Conservation (phyloP, 2,329 filamentous ascomycete species). For the Ophiostoma piceae region DNA sequence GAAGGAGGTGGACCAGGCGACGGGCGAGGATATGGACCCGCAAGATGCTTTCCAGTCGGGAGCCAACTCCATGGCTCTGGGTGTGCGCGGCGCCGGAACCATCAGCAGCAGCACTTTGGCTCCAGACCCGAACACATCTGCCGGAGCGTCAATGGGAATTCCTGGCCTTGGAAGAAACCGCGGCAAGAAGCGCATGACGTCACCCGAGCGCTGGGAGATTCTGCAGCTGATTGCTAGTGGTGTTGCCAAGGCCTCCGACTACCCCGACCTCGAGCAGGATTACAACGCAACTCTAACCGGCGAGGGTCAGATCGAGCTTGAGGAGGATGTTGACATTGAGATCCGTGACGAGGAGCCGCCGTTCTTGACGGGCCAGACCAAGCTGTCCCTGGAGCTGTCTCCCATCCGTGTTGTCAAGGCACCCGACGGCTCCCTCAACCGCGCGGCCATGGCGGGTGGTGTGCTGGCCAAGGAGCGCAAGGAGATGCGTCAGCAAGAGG, state of each 20-base stretch:
- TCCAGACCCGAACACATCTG: constrained; percentile 37
- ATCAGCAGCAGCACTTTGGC: constrained; percentile 31
- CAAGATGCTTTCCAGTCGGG: constrained; percentile 76
- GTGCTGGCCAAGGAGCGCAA: constrained; percentile 82
- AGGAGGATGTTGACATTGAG: constrained; percentile 96
- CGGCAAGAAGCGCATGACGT: constrained; percentile 89
- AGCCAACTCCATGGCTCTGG: constrained; percentile 79
- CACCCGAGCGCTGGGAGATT: constrained; percentile 96
- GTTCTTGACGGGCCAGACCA: constrained; percentile 92
- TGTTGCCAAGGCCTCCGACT: constrained; percentile 85
- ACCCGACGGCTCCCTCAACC: constrained; percentile 94
- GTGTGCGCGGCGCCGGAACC: constrained; percentile 55
- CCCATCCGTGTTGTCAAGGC: constrained; percentile 96
- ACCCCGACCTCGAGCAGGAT: constrained; percentile 90
- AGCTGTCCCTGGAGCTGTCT: constrained; percentile 88
- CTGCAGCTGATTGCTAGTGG: constrained; percentile 93
- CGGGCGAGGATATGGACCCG: constrained; percentile 76
- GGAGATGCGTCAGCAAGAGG: constrained; percentile 83
- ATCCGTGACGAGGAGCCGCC: constrained; percentile 94
- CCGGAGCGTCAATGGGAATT: constrained; percentile 39
- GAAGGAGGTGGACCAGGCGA: constrained; percentile 93
- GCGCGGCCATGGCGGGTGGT: constrained; percentile 91
- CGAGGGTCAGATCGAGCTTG: constrained; percentile 82
- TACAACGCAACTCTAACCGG: constrained; percentile 83
- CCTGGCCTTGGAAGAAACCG: constrained; percentile 43